These are phyloP conservation scores for Pholiota adiposa DNA, from an alignment of 1,284 basidiomycete species.

Conservation along the genomic window DNA sequence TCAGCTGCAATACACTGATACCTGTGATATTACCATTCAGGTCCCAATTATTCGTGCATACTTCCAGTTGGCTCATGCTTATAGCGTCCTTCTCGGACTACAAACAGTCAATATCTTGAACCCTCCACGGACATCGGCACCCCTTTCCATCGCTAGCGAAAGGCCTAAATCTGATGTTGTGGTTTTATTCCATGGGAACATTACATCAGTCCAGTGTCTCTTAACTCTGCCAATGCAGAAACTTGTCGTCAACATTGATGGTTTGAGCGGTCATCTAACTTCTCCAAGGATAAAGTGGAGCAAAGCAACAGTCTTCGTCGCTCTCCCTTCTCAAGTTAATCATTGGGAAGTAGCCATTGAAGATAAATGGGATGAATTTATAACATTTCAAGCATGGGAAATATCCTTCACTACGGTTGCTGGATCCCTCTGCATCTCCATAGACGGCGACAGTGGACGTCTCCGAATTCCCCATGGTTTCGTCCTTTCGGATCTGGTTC, in stretches of 20 bases:
- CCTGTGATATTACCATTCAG: constrained; percentile 43
- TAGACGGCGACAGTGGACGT: constrained; percentile 70
- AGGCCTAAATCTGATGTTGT: constrained; percentile 2
- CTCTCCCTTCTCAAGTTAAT: constrained; percentile 35
- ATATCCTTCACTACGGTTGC: constrained; percentile 42
- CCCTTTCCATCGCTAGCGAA: neutral
- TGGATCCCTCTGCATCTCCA: constrained; percentile 42
- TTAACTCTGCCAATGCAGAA: constrained; percentile 53
- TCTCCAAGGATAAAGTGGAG: constrained; percentile 40
- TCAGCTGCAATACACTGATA: constrained; percentile 29
- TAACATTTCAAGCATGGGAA: constrained; percentile 64
- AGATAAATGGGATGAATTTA: constrained; percentile 79
- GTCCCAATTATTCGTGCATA: constrained; percentile 48
- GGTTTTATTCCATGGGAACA: constrained; percentile 31
- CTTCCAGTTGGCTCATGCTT: constrained; percentile 74
- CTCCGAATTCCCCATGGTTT: constrained; percentile 85
- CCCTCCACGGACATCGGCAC: constrained; percentile 30
- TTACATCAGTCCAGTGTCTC: constrained; percentile 51
- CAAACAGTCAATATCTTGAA: constrained; percentile 55
- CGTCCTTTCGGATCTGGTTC: constrained; percentile 73
- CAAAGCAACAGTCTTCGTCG: constrained; percentile 50
- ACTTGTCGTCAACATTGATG: constrained; percentile 51
- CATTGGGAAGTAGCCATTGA: constrained; percentile 31
- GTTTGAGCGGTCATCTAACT: constrained; percentile 34
- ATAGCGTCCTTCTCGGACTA: constrained; percentile 72